Evolutionary conservation across 2,329 filamentous ascomycete genomes (phyloP), one percentile per base, ranked within the genome.

Genomic region (Paramyrothecium sp.): DNA sequence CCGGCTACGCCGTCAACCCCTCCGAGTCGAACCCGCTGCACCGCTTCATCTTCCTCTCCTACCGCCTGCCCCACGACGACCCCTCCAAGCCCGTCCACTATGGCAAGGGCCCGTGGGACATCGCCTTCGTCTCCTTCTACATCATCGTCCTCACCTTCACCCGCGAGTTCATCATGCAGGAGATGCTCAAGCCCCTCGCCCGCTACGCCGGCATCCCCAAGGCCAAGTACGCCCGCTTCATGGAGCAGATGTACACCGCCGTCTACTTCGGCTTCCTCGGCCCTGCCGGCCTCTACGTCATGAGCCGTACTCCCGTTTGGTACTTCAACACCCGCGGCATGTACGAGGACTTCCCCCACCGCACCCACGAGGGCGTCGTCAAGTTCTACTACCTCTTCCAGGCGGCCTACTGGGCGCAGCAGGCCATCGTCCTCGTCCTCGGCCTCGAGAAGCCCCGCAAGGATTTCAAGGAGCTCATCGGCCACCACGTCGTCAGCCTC

Each of bases 331-430:
- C 91, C 2, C 81, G 79, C 26, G 91, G 87, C 73, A 96, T 97
- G 91, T 97, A 96, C 75, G 91, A 94, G 73, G 81, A 80, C 19
- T 97, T 92, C 73, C 93, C 93, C 5, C 93, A 97, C 75, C 83
- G 84, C 66, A 88, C 89, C 26, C 92, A 96, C 70, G 88, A 90
- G 61, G 90, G 81, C 57, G 67, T 83, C 44, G 92, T 97, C 84
- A 98, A 98, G 80, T 92, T 94, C 59, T 98, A 97, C 78, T 98
- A 98, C 73, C 82, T 98, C 61, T 90, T 97, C 67, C 88, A 98
- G 77, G 94, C 92, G 48, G 90, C 90, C 63, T 98, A 97, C 81
- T 98, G 94, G 94, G 87, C 90, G 3, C 93, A 97, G 80, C 93
- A 97, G 78, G 90, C 89, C 53, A 90, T 98, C 64, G 93, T 97